Evolutionary conservation across 495 filamentous ascomycete species (phyloP).

Genomic region (Daldinia caldariorum): DNA sequence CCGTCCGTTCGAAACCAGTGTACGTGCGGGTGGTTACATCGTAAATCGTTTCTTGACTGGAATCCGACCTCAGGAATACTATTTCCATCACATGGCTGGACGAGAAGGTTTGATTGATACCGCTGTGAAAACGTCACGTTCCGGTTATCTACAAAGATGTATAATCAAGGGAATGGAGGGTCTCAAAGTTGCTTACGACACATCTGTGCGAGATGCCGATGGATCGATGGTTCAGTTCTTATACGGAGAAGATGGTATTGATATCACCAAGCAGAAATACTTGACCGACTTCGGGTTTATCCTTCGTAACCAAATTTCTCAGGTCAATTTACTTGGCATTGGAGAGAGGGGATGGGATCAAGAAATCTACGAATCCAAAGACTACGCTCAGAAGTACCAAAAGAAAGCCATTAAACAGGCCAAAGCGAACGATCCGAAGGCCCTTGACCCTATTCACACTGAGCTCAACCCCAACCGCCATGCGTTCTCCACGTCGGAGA

Average conservation of each 20-base stretch:
- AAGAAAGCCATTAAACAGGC: constrained; percentile 79
- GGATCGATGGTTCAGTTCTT: constrained; percentile 94
- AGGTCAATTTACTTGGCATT: constrained; percentile 54
- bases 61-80: constrained; percentile 96
- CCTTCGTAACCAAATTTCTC: constrained; percentile 73
- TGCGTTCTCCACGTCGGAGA: constrained; percentile 88
- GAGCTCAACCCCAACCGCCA: constrained; percentile 77
- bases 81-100: constrained; percentile 99
- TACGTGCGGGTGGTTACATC: constrained; percentile 94
- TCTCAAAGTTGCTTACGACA: constrained; percentile 89
- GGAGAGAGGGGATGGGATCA: constrained; percentile 54
- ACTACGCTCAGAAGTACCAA: constrained; percentile 77
- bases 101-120: constrained; percentile 99
- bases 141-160: constrained; percentile 96
- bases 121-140: constrained; percentile 96
- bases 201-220: constrained; percentile 91
- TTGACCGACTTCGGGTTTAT: constrained; percentile 91
- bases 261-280: constrained; percentile 93
- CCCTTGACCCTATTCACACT: constrained; percentile 80
- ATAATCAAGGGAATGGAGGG: constrained; percentile 99
- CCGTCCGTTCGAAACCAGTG: constrained; percentile 85
- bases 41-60: constrained; percentile 97
- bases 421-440: constrained; percentile 71
- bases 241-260: constrained; percentile 95
- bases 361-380: constrained; percentile 61